phyloP scores from a whole-genome alignment of 2,329 filamentous ascomycete genomes.

The Byssoonygena ceratinophila region DNA sequence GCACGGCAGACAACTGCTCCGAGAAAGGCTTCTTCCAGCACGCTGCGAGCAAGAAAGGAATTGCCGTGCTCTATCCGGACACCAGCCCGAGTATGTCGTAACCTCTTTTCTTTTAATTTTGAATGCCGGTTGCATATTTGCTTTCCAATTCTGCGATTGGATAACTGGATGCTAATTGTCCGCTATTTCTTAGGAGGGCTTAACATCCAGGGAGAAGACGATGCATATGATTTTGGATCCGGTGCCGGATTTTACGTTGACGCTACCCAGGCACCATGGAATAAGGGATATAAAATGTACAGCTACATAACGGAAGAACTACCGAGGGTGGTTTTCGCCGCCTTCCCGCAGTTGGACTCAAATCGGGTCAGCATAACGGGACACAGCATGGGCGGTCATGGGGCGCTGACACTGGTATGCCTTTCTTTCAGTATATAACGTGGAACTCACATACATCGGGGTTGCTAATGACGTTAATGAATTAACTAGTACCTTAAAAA shows the following conservation, averaged over 20 bases:
- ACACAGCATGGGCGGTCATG: slow-evolving; percentile 96
- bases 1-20: slow-evolving; percentile 71
- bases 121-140: too few species aligned
- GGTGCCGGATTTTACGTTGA: slow-evolving; percentile 94
- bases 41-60: slow-evolving; percentile 63
- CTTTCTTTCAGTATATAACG: too few species aligned
- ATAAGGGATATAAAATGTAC: slow-evolving; percentile 83
- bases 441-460: too few species aligned
- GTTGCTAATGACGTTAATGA: not conserved
- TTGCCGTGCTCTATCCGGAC: slow-evolving; percentile 92
- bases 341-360: slow-evolving; percentile 62
- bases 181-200: slow-evolving; percentile 52
- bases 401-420: slow-evolving; percentile 66
- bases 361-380: slow-evolving; percentile 71
- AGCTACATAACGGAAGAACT: slow-evolving; percentile 82
- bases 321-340: slow-evolving; percentile 61
- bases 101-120: not conserved
- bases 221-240: slow-evolving; percentile 80
- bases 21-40: slow-evolving; percentile 85
- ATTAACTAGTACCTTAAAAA: slow-evolving; percentile 78
- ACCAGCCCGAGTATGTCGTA: slow-evolving; percentile 65
- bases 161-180: not conserved
- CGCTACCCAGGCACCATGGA: slow-evolving; percentile 64
- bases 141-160: too few species aligned
- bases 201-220: slow-evolving; percentile 71